phyloP scores from a whole-genome alignment of 345 rosid genomes.

The Aethionema arabicum region DNA sequence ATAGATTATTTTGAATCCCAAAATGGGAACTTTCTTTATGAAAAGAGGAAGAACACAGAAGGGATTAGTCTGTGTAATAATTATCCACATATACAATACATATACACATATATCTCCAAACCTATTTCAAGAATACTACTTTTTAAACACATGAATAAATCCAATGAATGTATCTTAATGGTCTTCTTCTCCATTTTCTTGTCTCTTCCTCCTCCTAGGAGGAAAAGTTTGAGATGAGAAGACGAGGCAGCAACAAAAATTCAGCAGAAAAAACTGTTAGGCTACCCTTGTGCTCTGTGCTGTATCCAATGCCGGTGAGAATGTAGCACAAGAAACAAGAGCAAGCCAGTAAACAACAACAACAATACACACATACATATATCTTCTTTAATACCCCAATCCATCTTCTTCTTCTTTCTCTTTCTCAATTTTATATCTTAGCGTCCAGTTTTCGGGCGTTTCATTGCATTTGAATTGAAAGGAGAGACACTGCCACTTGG shows the following conservation, averaged over 20 bases:
- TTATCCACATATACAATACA: too few relatives aligned
- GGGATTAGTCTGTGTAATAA: too few relatives aligned
- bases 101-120: too few relatives aligned
- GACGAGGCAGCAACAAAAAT: conserved; percentile 15
- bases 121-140: conserved; percentile 5
- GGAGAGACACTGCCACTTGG: conserved; percentile 96
- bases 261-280: background rate
- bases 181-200: background rate
- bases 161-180: conserved; percentile 27
- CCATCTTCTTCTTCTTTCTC: background rate
- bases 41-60: too few relatives aligned
- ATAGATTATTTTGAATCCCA: too few relatives aligned
- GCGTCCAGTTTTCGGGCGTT: conserved; percentile 93
- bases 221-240: background rate
- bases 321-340: too few relatives aligned
- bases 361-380: conserved; percentile 21
- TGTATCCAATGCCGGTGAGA: too few relatives aligned
- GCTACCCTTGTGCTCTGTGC: too few relatives aligned
- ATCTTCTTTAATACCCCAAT: too few relatives aligned
- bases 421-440: conserved; percentile 31
- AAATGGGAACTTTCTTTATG: too few relatives aligned
- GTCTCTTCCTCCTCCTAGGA: too few relatives aligned
- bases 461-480: conserved; percentile 91
- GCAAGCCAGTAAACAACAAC: too few relatives aligned
- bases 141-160: conserved; percentile 30